A percentile compares a stretch with the other conserved stretches of the same genome.
These are phyloP conservation scores for Colletotrichum salicis DNA, from an alignment of 2,329 filamentous ascomycete species.

Conservation along the genomic window DNA sequence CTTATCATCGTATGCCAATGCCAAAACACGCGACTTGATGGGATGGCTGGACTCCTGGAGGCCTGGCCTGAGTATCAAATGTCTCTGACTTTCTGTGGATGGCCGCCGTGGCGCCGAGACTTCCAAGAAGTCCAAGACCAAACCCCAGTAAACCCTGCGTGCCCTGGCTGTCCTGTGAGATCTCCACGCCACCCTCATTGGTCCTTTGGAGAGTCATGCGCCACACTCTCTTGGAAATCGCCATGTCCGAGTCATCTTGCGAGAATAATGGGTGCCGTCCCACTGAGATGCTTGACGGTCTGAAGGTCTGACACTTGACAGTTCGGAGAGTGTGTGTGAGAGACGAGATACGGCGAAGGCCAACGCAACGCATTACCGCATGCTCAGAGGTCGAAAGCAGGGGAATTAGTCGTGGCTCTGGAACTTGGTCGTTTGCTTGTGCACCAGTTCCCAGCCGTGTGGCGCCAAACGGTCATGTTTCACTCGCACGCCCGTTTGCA, in stretches of 20 bases:
- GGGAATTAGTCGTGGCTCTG: neutral
- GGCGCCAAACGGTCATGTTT: constrained; percentile 32
- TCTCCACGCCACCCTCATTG: constrained; percentile 9
- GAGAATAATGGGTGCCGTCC: neutral
- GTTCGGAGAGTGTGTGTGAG: constrained; percentile 8
- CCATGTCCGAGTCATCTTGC: constrained; percentile 20
- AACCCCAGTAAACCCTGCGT: constrained; percentile 13
- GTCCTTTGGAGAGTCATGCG: constrained; percentile 11
- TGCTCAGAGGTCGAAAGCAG: neutral
- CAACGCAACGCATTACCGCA: neutral
- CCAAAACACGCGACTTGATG: constrained; percentile 11
- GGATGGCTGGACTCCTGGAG: constrained; percentile 12
- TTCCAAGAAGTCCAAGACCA: constrained; percentile 8
- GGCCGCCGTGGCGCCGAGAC: neutral
- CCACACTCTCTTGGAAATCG: constrained; percentile 12
- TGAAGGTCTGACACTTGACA: constrained; percentile 20
- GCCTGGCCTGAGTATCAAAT: neutral
- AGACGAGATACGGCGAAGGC: neutral
- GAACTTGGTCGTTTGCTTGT: constrained; percentile 3
- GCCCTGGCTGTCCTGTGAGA: constrained; percentile 1
- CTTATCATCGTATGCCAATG: neutral
- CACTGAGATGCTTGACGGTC: neutral
- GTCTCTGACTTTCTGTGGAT: neutral
- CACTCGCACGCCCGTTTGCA: constrained; percentile 22
- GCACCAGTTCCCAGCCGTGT: constrained; percentile 14